These are phyloP conservation scores for Aspergillus nanangensis DNA, from an alignment of 495 filamentous ascomycete genomes.

Conservation along the genomic window DNA sequence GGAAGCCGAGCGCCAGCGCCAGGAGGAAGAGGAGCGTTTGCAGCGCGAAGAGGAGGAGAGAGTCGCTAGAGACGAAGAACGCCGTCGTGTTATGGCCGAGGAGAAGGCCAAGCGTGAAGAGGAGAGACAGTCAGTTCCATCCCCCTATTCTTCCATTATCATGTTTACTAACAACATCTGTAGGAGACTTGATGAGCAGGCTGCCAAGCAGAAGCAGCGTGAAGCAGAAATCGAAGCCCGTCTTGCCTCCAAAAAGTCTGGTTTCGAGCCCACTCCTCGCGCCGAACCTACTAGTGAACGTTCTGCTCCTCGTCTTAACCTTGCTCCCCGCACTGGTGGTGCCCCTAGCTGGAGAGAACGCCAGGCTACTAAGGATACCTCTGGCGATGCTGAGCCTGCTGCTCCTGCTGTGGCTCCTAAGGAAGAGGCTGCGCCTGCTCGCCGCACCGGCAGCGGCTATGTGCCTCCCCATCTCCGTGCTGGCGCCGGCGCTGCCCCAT, in stretches of 20 bases:
- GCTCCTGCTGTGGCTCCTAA: constrained; percentile 16
- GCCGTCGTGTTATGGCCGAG: constrained; percentile 55
- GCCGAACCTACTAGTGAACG: constrained; percentile 45
- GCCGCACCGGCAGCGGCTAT: constrained; percentile 41
- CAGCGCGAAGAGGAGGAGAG: constrained; percentile 80
- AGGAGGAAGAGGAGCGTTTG: constrained; percentile 82
- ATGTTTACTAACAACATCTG: constrained; percentile 15
- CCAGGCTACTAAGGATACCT: constrained; percentile 58
- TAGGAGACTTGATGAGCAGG: constrained; percentile 63
- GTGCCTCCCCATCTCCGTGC: constrained; percentile 46
- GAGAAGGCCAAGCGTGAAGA: constrained; percentile 79
- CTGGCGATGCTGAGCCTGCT: constrained; percentile 24
- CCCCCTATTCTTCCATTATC: background rate
- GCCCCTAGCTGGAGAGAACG: constrained; percentile 83
- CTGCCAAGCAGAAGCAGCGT: constrained; percentile 59
- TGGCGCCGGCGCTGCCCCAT: constrained; percentile 28
- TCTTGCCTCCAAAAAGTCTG: constrained; percentile 21
- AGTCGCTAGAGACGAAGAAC: constrained; percentile 66
- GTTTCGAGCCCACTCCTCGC: constrained; percentile 7
- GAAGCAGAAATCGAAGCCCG: constrained; percentile 67
- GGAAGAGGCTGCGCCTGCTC: constrained; percentile 20
- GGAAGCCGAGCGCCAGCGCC: constrained; percentile 65
- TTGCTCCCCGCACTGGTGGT: constrained; percentile 50
- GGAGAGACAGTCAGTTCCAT: constrained; percentile 62
- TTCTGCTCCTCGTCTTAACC: constrained; percentile 60